Conservation (phyloP, 2,329 filamentous ascomycete species). For the Claviceps sp. region DNA sequence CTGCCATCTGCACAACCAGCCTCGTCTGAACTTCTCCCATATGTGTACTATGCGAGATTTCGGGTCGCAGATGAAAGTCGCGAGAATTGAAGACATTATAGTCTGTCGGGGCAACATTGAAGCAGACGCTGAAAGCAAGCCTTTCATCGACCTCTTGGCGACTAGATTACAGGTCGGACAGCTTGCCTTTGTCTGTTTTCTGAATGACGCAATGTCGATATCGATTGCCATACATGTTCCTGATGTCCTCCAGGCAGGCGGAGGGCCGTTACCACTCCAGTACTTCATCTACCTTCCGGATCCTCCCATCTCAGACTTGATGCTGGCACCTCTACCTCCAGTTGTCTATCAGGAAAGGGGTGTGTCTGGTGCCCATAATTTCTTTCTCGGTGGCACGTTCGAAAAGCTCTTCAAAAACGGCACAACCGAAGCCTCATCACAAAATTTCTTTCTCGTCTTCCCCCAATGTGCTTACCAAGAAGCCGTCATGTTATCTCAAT, state of each 20-base stretch:
- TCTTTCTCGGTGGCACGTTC: slow-evolving; percentile 20
- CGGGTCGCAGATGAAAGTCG: slow-evolving; percentile 4
- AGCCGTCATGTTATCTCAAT: slow-evolving; percentile 26
- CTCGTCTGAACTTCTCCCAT: slow-evolving; percentile 20
- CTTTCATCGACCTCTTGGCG: slow-evolving; percentile 16
- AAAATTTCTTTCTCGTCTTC: slow-evolving; percentile 35
- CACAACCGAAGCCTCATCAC: slow-evolving; percentile 7
- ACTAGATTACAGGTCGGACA: slow-evolving; percentile 22
- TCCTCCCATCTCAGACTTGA: slow-evolving; percentile 8
- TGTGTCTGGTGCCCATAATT: slow-evolving; percentile 12
- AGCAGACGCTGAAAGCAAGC: slow-evolving; percentile 1
- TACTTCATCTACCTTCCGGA: slow-evolving; percentile 25
- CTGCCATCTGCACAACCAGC: slow-evolving; percentile 12
- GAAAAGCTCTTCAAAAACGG: slow-evolving; percentile 13
- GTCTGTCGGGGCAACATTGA: slow-evolving; percentile 11
- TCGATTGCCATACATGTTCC: slow-evolving; percentile 23
- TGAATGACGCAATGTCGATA: slow-evolving; percentile 6
- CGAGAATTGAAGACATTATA: slow-evolving; percentile 3
- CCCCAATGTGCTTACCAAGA: slow-evolving; percentile 23
- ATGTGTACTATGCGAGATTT: slow-evolving; percentile 22
- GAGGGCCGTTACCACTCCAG: slow-evolving; percentile 12
- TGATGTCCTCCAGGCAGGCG: background rate
- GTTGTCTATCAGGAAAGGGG: background rate
- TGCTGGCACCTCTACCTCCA: slow-evolving; percentile 13
- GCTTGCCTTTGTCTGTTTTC: slow-evolving; percentile 22